Conservation (phyloP, 495 filamentous ascomycete genomes). For the Pseudevernia furfuracea region DNA sequence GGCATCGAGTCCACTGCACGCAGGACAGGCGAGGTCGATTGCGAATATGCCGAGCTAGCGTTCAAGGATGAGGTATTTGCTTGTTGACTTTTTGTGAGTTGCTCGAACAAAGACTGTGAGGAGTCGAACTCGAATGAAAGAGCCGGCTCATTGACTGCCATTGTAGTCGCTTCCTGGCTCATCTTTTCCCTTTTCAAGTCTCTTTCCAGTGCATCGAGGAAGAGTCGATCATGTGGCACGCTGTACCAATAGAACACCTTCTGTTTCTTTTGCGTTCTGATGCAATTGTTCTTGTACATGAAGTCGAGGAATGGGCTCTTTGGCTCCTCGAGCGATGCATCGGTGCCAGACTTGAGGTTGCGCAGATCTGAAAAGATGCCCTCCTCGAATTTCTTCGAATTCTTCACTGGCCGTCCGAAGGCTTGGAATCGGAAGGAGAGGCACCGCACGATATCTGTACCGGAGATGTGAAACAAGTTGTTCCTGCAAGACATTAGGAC, state of each 20-base stretch:
- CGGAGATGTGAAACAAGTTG: constrained; percentile 98
- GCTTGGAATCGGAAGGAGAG: constrained; percentile 98
- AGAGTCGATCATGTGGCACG: constrained; percentile 94
- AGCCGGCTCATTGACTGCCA: constrained; percentile 92
- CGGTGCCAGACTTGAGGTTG: constrained; percentile 95
- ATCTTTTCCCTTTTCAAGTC: constrained; percentile 99
- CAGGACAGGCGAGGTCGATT: constrained; percentile 77
- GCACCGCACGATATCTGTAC: constrained; percentile 97
- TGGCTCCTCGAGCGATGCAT: constrained; percentile 97
- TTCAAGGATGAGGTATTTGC: constrained; percentile 94
- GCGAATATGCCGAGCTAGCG: constrained; percentile 73
- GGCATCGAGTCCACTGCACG: constrained; percentile 84
- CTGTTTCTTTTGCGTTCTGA: constrained; percentile 98
- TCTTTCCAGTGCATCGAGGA: constrained; percentile 93
- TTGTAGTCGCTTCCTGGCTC: constrained; percentile 93
- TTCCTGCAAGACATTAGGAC: constrained; percentile 55
- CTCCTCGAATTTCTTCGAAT: constrained; percentile 99
- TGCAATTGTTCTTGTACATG: constrained; percentile 99
- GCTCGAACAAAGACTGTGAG: constrained; percentile 97
- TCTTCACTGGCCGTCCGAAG: constrained; percentile 96
- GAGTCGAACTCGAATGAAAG: constrained; percentile 98
- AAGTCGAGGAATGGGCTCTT: constrained; percentile 98
- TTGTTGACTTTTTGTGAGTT: constrained; percentile 98
- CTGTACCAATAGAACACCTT: constrained; percentile 99
- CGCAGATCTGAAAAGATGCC: constrained; percentile 98